Conservation (phyloP, 331 rosid genomes). For the Rosa hybrid region DNA sequence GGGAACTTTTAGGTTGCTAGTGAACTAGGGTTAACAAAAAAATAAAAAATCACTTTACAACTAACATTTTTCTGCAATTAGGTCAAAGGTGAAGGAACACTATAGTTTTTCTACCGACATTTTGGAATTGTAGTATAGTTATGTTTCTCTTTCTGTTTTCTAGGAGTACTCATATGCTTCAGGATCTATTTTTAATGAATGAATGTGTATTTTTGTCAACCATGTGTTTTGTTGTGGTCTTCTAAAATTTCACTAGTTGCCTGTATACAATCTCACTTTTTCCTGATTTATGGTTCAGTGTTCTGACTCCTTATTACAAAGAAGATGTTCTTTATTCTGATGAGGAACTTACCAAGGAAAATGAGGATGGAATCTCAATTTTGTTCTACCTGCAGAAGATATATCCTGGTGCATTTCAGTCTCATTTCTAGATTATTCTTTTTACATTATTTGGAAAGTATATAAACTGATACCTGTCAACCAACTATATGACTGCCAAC, state of each 20-base stretch:
- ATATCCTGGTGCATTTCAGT: constrained; percentile 78
- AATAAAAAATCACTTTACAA: not conserved
- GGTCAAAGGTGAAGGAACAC: constrained; percentile 16
- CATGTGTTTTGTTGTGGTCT: not conserved
- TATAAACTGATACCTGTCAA: constrained; percentile 20
- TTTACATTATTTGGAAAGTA: constrained; percentile 3
- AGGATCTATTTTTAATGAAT: not conserved
- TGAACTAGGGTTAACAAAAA: not conserved
- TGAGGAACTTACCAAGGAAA: constrained; percentile 63
- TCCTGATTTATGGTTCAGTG: constrained; percentile 52
- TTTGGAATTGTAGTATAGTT: not conserved
- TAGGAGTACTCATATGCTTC: constrained; percentile 1
- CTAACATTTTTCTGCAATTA: not conserved
- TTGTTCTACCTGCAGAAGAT: constrained; percentile 88
- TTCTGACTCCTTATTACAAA: constrained; percentile 93
- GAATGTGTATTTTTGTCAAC: constrained; percentile 16
- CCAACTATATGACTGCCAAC: constrained; percentile 17
- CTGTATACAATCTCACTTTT: constrained; percentile 25
- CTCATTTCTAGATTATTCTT: constrained; percentile 27
- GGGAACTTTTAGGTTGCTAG: not conserved
- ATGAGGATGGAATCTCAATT: constrained; percentile 93
- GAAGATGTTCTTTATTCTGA: constrained; percentile 83
- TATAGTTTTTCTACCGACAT: constrained; percentile 1
- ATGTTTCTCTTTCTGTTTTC: not conserved
- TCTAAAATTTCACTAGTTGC: constrained; percentile 21